Conservation (phyloP, 305 asterid species). For the Fraxinus dipetala region DNA sequence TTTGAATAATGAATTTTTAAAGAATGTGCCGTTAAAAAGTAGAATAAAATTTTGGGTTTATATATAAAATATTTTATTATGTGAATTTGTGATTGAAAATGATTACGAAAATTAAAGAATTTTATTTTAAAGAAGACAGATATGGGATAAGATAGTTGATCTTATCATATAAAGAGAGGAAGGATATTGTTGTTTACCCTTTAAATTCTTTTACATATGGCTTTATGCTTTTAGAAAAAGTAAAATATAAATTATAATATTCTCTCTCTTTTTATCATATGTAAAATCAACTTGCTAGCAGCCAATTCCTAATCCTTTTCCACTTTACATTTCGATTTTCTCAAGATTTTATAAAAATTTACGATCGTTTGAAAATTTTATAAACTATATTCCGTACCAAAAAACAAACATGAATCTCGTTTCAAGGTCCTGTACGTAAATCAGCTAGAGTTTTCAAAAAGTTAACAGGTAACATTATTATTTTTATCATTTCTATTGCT, state of each 20-base stretch:
- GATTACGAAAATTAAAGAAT: too few species aligned
- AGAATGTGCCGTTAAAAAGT: too few species aligned
- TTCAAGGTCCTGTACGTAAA: background rate
- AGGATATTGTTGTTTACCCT: background rate
- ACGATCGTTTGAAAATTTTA: background rate
- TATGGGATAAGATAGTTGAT: too few species aligned
- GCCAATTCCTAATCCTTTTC: background rate
- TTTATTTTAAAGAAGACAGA: too few species aligned
- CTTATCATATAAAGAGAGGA: too few species aligned
- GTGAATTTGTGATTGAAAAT: too few species aligned
- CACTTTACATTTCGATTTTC: background rate
- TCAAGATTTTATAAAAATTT: background rate
- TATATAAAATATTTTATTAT: too few species aligned
- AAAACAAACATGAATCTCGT: background rate
- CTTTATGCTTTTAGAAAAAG: background rate
- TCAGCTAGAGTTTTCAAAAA: background rate
- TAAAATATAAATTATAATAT: background rate
- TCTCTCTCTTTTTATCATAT: conserved; percentile 2
- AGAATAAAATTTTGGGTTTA: too few species aligned
- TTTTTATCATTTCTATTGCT: background rate
- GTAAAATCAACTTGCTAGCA: conserved; percentile 7
- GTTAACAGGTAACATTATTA: background rate
- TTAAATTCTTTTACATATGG: background rate
- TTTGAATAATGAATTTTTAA: too few species aligned
- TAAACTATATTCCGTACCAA: background rate